Base-by-base conservation (phyloP, 2,329 filamentous ascomycete genomes). In the Thelonectria blattea region DNA sequence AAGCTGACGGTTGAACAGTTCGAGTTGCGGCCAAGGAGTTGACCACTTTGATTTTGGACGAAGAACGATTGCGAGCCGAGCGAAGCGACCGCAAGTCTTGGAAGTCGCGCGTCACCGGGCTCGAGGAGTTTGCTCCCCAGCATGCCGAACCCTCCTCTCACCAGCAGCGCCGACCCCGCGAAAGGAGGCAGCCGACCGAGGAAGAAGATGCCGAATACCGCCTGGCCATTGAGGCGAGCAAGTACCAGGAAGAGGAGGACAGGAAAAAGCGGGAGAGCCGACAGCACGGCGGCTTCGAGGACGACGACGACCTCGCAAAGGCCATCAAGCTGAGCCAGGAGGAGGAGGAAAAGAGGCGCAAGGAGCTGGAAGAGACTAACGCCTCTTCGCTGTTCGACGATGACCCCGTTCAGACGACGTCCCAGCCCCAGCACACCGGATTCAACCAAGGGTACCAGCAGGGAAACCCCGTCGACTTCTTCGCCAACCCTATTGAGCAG, bases 391-490 rank as follows among this genome's bases (percentile, higher is more conserved):
- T 99, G n/a, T 98, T 99, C 71, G 93, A 96, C 69, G 91, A 96
- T 68, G 85, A 86, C 37, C 83, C 88, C 6, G 76, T 82, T 22
- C 86, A 89, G 71, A 69, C 73, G 3, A 69, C 73, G 3, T 65
- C 71, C 47, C 90, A 92, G 69, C 85, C 91, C 37, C 92, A 93
- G 77, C 87, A 86, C 42, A 98, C 93, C 14, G 94, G 93, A 37
- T 93, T 92, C 80, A 98, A 97, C 77, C 93, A 97, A 79, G 94
- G 94, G 48, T 99, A 99, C 73, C 93, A 98, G 80, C 95, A 99
- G 78, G 94, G 97, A 74, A 91, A 91, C 58, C 92, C 92, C 12
- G 95, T 99, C 17, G 95, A 99, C 78, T 98, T 96, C 87, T 95
- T 96, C 70, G 95, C 94, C 60, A 99, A 99, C 76, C 92, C 93